A percentile compares a stretch with the other conserved stretches of the same genome.
phyloP scores from a whole-genome alignment of 352 stramenopile species.

The Pythium pectinolyticum region DNA sequence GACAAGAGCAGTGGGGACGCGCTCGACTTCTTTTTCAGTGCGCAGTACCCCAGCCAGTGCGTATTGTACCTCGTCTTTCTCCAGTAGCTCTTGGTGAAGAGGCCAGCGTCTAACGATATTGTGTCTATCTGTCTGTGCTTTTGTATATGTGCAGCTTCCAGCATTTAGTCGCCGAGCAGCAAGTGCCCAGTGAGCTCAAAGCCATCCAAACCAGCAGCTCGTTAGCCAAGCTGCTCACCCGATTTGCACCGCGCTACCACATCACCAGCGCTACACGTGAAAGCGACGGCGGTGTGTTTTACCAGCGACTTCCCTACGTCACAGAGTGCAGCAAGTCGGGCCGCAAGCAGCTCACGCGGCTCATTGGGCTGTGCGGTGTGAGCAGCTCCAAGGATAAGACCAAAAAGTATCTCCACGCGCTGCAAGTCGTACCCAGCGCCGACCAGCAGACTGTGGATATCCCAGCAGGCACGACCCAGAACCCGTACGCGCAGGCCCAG shows the following conservation, averaged over 20 bases:
- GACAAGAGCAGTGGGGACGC: slow-evolving; percentile 18
- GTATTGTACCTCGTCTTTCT: background rate
- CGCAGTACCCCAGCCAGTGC: slow-evolving; percentile 47
- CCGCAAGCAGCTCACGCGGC: slow-evolving; percentile 62
- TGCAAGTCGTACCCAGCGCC: slow-evolving; percentile 53
- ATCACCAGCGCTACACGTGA: slow-evolving; percentile 42
- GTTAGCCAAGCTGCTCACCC: slow-evolving; percentile 39
- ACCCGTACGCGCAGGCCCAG: slow-evolving; percentile 49
- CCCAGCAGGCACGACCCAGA: slow-evolving; percentile 68
- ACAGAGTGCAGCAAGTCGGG: slow-evolving; percentile 45
- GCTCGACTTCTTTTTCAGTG: slow-evolving; percentile 69
- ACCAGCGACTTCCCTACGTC: slow-evolving; percentile 79
- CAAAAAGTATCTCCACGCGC: slow-evolving; percentile 78
- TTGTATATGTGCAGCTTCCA: slow-evolving; percentile 30
- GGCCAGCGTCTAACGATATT: background rate
- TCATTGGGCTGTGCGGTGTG: slow-evolving; percentile 69
- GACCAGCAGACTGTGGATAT: slow-evolving; percentile 56
- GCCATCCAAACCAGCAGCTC: slow-evolving; percentile 28
- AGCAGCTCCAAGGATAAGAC: slow-evolving; percentile 66
- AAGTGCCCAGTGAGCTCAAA: slow-evolving; percentile 55
- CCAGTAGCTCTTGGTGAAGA: background rate
- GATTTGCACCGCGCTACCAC: slow-evolving; percentile 71
- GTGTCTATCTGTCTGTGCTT: background rate
- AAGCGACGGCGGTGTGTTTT: slow-evolving; percentile 58
- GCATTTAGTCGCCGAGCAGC: slow-evolving; percentile 54